Evolutionary conservation across 2,329 filamentous ascomycete genomes (phyloP), one percentile per base, ranked within the genome.

Genomic region (Curvularia lunata): DNA sequence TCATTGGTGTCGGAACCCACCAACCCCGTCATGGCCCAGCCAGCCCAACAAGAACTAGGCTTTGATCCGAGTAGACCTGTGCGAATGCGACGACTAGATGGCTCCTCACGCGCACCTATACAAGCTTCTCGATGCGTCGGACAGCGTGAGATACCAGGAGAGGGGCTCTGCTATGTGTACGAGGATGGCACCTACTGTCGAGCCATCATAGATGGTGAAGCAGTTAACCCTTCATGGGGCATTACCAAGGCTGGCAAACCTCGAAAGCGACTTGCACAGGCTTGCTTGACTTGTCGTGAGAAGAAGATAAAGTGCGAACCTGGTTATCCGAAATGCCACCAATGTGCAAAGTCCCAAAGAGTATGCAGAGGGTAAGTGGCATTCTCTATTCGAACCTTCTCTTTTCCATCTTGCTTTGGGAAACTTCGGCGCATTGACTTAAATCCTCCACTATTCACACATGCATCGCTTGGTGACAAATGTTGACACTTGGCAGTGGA

Each of bases 241-340:
- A 88, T 96, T 9, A 97, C 93, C 34, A 97, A 97, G 78, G 92
- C 93, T 2, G 93, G 93, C 13, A 97, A 96, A 79, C 92, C 93
- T 47, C 86, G 93, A 65, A 97, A 97, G 80, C 85, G 93, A 55
- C 83, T 97, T 55, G 92, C 93, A 23, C 92, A 96, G 74, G 92
- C 92, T n/a, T 97, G 93, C 73, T 84, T 96, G 57, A 95, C 92
- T 12, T 97, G 93, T 75, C 86, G 93, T 49, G 92, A 97, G 79
- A 97, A 97, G 86, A 97, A 97, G 83, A 96, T 97, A 80, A 97
- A 96, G 77, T 97, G 93, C 72, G 92, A 97, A 64, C 93, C 92
- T 1, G 92, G 93, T 67, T 89, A 87, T 64, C 91, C 91, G 38
- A 92, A 91, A 66, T 97, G 93, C 69, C 86, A 93, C 52, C 92